phyloP scores from a whole-genome alignment of 768 basidiomycete genomes.

The Mycena amicta region DNA sequence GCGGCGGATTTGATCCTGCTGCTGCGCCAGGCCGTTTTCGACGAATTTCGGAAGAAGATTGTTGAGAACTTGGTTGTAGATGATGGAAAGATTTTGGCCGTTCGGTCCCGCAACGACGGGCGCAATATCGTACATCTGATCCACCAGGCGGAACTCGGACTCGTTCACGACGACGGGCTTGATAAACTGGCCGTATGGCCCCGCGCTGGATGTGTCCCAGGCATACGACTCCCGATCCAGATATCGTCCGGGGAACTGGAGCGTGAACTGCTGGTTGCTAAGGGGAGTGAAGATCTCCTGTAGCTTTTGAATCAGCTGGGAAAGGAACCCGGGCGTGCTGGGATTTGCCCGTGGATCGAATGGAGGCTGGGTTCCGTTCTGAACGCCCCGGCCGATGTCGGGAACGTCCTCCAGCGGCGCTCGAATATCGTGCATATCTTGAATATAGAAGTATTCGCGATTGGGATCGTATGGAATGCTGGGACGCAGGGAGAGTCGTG shows the following conservation, averaged over 20 bases:
- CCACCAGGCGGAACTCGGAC: slow-evolving; percentile 31
- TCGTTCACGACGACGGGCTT: slow-evolving; percentile 32
- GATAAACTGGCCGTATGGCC: slow-evolving; percentile 31
- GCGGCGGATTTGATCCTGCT: slow-evolving; percentile 28
- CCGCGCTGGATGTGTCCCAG: slow-evolving; percentile 28
- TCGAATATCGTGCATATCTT: neutral
- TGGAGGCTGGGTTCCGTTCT: neutral
- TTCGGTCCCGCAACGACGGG: slow-evolving; percentile 28
- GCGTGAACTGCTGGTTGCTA: slow-evolving; percentile 28
- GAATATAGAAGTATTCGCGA: neutral
- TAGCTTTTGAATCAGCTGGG: slow-evolving; percentile 16
- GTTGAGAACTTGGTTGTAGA: slow-evolving; percentile 30
- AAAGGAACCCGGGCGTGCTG: slow-evolving; percentile 3
- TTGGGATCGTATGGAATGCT: neutral
- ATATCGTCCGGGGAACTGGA: slow-evolving; percentile 32
- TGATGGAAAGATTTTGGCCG: slow-evolving; percentile 29
- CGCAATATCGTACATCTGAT: slow-evolving; percentile 29
- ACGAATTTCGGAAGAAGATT: slow-evolving; percentile 28
- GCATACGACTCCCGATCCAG: slow-evolving; percentile 27
- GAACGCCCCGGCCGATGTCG: neutral
- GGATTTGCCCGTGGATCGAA: neutral
- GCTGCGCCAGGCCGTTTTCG: slow-evolving; percentile 18
- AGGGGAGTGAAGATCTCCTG: slow-evolving; percentile 27
- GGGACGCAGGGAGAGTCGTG: neutral
- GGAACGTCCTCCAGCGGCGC: neutral